Evolutionary conservation across 2,329 filamentous ascomycete genomes (phyloP).

Genomic region (Passalora sequoiae): DNA sequence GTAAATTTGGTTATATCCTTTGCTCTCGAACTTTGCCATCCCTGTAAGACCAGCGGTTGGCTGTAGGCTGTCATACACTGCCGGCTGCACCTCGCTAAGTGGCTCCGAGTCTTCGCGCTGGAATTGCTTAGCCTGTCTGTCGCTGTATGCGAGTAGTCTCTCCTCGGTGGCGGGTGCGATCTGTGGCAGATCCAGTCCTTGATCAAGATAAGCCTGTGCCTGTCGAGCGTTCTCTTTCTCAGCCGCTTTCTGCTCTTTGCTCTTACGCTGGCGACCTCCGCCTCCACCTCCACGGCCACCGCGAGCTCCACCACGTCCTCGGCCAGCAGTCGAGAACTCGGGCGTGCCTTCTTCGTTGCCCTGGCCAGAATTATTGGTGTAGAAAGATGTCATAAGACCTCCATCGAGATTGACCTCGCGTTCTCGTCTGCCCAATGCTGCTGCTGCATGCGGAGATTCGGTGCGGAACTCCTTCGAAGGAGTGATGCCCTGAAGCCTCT

Average conservation of each 20-base stretch:
- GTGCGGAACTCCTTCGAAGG: slow-evolving; percentile 65
- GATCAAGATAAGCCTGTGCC: slow-evolving; percentile 77
- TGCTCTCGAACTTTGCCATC: slow-evolving; percentile 34
- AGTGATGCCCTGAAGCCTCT: slow-evolving; percentile 79
- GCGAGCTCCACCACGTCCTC: slow-evolving; percentile 50
- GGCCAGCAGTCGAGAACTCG: slow-evolving; percentile 29
- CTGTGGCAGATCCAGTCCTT: slow-evolving; percentile 65
- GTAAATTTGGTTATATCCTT: slow-evolving; percentile 89
- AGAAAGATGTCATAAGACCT: slow-evolving; percentile 78
- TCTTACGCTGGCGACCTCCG: slow-evolving; percentile 72
- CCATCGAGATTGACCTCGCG: slow-evolving; percentile 72
- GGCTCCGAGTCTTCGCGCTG: slow-evolving; percentile 37
- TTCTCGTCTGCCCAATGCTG: slow-evolving; percentile 28
- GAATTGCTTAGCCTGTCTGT: slow-evolving; percentile 8
- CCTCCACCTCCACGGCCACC: slow-evolving; percentile 28
- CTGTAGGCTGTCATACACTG: slow-evolving; percentile 27
- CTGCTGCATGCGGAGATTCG: slow-evolving; percentile 52
- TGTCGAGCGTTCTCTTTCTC: slow-evolving; percentile 75
- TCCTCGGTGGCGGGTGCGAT: slow-evolving; percentile 57
- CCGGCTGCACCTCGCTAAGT: slow-evolving; percentile 55
- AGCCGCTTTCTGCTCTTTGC: slow-evolving; percentile 66
- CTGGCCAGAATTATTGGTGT: slow-evolving; percentile 36
- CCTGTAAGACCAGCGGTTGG: slow-evolving; percentile 30
- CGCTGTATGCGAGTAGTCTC: slow-evolving; percentile 39
- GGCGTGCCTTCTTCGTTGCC: slow-evolving; percentile 27